phyloP scores from a whole-genome alignment of 208 protist genomes.

The Angomonas deanei region DNA sequence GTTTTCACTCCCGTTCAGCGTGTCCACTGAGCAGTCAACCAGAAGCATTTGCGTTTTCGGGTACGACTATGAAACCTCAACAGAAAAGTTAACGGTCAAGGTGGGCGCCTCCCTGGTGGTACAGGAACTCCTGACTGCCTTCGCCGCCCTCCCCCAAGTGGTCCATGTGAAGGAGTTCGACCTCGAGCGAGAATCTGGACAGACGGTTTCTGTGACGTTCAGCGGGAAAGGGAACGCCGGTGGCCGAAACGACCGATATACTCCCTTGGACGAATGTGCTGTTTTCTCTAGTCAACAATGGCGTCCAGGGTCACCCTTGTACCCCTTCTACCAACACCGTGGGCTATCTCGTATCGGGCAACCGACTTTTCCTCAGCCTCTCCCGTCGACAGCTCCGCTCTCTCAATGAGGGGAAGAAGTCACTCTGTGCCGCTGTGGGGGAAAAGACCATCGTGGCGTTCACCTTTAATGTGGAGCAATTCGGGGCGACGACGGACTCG shows the following conservation, averaged over 20 bases:
- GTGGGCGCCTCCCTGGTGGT: slow-evolving; percentile 19
- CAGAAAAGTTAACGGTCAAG: neutral
- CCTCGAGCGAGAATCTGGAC: slow-evolving; percentile 6
- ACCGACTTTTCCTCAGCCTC: slow-evolving; percentile 28
- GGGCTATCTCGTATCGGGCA: slow-evolving; percentile 31
- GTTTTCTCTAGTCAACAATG: slow-evolving; percentile 67
- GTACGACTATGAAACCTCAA: neutral
- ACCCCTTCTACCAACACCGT: slow-evolving; percentile 28
- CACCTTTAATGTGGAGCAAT: slow-evolving; percentile 14
- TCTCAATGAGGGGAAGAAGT: slow-evolving; percentile 34
- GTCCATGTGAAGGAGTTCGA: slow-evolving; percentile 15
- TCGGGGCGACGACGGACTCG: slow-evolving; percentile 21
- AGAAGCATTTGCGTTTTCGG: neutral
- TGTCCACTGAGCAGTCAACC: neutral
- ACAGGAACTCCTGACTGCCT: slow-evolving; percentile 21
- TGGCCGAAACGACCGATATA: slow-evolving; percentile 34
- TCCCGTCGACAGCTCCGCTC: slow-evolving; percentile 14
- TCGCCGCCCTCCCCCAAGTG: slow-evolving; percentile 12
- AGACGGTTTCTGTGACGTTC: slow-evolving; percentile 22
- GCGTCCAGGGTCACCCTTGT: slow-evolving; percentile 33
- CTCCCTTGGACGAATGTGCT: slow-evolving; percentile 15
- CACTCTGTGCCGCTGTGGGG: slow-evolving; percentile 41
- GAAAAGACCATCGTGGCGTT: slow-evolving; percentile 28
- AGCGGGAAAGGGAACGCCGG: slow-evolving; percentile 35
- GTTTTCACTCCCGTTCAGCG: slow-evolving; percentile 4